Evolutionary conservation across 148 eudicot genomes (phyloP).

Genomic region (Dianthus caryophyllus): DNA sequence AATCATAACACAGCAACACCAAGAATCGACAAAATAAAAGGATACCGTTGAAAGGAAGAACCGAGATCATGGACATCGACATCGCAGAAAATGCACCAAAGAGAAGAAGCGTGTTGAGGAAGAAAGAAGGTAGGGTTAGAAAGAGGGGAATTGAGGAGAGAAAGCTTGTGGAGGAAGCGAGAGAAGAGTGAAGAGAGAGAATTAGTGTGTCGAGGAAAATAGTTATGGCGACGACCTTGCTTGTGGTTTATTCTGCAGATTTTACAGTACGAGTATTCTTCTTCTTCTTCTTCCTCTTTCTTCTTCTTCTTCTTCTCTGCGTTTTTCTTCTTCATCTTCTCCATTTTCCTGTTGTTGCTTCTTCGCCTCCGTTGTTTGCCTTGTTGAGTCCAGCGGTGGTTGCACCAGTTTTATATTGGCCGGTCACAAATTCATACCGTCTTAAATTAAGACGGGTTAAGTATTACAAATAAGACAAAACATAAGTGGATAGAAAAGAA

Average conservation of each 20-base stretch:
- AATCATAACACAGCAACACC: too few relatives aligned
- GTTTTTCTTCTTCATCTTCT: constrained; percentile 21
- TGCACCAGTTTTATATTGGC: too few relatives aligned
- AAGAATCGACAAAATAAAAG: too few relatives aligned
- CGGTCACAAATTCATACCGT: too few relatives aligned
- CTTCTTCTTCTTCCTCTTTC: constrained; percentile 11
- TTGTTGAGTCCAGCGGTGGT: too few relatives aligned
- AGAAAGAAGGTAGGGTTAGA: constrained; percentile 42
- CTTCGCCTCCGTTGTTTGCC: too few relatives aligned
- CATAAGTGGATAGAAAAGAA: too few relatives aligned
- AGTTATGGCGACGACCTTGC: constrained; percentile 79
- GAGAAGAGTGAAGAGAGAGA: constrained; percentile 64
- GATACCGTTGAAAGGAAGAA: too few relatives aligned
- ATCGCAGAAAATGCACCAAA: constrained; percentile 89
- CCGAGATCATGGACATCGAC: constrained; percentile 38
- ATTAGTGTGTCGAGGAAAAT: constrained; percentile 56
- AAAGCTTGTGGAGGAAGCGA: constrained; percentile 56
- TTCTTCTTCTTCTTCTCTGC: background rate
- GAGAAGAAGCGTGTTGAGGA: constrained; percentile 32
- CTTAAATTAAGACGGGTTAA: too few relatives aligned
- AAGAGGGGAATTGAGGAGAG: constrained; percentile 41
- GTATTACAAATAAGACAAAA: too few relatives aligned
- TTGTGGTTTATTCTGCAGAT: constrained; percentile 77
- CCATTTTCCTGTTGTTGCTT: background rate
- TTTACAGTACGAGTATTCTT: constrained; percentile 55